Conservation (phyloP, 306 rosid genomes). For the Trichosanthes cucumerina region DNA sequence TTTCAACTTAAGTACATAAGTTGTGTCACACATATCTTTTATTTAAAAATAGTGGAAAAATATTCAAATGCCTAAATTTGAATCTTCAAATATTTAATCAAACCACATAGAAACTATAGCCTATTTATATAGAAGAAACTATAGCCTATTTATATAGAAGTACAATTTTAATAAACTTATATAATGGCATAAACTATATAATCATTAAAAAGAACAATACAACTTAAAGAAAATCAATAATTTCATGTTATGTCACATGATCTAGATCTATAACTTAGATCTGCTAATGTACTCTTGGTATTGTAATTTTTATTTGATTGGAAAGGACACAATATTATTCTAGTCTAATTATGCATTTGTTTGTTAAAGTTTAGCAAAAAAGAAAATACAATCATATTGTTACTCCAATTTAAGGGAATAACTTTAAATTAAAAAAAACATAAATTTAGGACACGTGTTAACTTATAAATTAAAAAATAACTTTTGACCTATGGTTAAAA, state of each 20-base stretch:
- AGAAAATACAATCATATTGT: background rate
- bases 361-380: background rate
- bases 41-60: background rate
- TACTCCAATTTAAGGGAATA: background rate
- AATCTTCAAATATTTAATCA: background rate
- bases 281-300: background rate
- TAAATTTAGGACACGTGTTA: too few relatives aligned
- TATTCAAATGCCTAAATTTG: background rate
- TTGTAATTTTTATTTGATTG: background rate
- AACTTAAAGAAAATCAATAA: background rate
- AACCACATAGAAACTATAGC: background rate
- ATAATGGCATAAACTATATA: background rate
- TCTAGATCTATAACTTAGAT: background rate
- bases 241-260: background rate
- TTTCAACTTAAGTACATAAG: background rate
- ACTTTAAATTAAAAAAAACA: background rate
- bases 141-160: background rate
- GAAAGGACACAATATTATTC: background rate
- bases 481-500: too few relatives aligned
- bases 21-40: too few relatives aligned
- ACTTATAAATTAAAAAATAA: too few relatives aligned
- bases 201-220: background rate
- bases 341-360: background rate
- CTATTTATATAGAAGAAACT: background rate
- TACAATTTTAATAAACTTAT: background rate